phyloP scores from a whole-genome alignment of 2,329 filamentous ascomycete species.

The Achaetomium macrosporum region DNA sequence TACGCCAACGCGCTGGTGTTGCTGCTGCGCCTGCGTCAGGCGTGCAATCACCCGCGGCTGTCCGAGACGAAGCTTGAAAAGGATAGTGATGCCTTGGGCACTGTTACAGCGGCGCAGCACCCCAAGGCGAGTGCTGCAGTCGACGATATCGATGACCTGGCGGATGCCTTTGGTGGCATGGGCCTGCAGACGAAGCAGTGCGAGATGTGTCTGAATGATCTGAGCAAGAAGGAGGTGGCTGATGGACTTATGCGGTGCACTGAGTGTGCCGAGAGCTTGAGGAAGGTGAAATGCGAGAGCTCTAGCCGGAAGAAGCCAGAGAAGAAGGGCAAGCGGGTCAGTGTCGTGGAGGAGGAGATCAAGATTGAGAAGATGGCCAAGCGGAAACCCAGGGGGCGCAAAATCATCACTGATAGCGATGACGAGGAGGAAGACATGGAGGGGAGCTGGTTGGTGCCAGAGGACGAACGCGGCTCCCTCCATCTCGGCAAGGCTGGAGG shows the following conservation, averaged over 20 bases:
- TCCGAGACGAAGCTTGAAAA: constrained; percentile 79
- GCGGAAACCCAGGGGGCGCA: constrained; percentile 43
- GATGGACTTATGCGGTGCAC: constrained; percentile 47
- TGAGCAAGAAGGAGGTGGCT: constrained; percentile 50
- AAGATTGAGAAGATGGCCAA: constrained; percentile 29
- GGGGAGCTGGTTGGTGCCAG: constrained; percentile 74
- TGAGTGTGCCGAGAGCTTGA: constrained; percentile 70
- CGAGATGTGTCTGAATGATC: constrained; percentile 70
- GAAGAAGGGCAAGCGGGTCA: constrained; percentile 33
- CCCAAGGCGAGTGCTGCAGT: constrained; percentile 44
- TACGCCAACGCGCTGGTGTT: constrained; percentile 93
- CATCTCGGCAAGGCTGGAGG: constrained; percentile 75
- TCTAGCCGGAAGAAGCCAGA: constrained; percentile 33
- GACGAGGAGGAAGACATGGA: constrained; percentile 60
- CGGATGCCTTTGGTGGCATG: constrained; percentile 79
- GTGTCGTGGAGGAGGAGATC: constrained; percentile 30
- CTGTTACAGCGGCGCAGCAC: constrained; percentile 47
- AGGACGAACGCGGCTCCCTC: constrained; percentile 54
- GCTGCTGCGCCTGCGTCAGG: constrained; percentile 82
- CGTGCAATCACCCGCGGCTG: constrained; percentile 89
- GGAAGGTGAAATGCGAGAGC: constrained; percentile 51
- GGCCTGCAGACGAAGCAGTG: constrained; percentile 73
- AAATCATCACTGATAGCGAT: constrained; percentile 60
- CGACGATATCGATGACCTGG: constrained; percentile 71
- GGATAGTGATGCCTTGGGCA: constrained; percentile 77